phyloP scores from a whole-genome alignment of 805 yeast genomes.

The Candida taoyuanica region DNA sequence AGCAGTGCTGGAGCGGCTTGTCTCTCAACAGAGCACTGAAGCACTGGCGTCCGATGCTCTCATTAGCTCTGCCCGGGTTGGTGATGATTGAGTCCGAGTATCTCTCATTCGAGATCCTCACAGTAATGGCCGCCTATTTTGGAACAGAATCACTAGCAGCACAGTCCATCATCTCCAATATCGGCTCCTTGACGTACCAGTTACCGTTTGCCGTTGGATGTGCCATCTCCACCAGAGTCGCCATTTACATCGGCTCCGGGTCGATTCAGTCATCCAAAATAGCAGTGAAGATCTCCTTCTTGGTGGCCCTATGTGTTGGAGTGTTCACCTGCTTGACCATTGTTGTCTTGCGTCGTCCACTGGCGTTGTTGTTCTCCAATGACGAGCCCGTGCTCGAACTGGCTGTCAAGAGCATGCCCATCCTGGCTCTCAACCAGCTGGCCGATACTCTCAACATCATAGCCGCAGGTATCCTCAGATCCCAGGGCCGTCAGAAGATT shows the following conservation, averaged over 20 bases:
- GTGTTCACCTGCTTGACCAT: conserved; percentile 43
- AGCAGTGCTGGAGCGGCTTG: conserved; percentile 68
- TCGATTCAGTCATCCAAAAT: conserved; percentile 44
- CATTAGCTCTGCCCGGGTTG: conserved; percentile 66
- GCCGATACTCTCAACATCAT: conserved; percentile 69
- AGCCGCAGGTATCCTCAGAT: conserved; percentile 68
- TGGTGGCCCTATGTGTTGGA: conserved; percentile 48
- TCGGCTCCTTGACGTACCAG: conserved; percentile 62
- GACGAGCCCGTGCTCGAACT: conserved; percentile 53
- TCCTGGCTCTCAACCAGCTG: conserved; percentile 60
- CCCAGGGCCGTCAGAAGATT: conserved; percentile 69
- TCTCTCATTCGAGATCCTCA: conserved; percentile 67
- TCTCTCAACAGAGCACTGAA: conserved; percentile 38
- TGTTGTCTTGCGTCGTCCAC: conserved; percentile 39
- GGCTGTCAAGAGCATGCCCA: conserved; percentile 55
- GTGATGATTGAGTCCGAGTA: conserved; percentile 75
- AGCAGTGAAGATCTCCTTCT: conserved; percentile 38
- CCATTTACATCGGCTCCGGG: conserved; percentile 59
- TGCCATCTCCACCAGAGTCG: conserved; percentile 68
- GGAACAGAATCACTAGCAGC: conserved; percentile 49
- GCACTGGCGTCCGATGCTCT: conserved; percentile 56
- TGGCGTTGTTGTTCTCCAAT: conserved; percentile 55
- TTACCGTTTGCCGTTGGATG: conserved; percentile 71
- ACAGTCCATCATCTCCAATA: conserved; percentile 45
- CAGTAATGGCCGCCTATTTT: conserved; percentile 53